Base-by-base conservation (phyloP, 129 eudicot genomes). In the Helichrysum umbraculigerum region DNA sequence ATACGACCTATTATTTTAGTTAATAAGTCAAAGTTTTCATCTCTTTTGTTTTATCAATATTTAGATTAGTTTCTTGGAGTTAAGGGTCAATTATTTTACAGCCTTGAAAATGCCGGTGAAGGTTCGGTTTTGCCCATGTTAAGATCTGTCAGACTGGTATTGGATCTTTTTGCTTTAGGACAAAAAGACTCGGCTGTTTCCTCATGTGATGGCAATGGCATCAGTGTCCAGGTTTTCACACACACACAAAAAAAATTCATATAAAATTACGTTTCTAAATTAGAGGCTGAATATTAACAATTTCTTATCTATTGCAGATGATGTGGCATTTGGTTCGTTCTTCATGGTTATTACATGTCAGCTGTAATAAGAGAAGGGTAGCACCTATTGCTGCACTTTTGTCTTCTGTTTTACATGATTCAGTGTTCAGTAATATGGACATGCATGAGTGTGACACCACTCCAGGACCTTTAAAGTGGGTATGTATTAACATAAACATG, bases 301-400 rank as follows among this genome's bases (percentile, higher is more conserved):
- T 56, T 73, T 33, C 57, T 68, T 68, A 8, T 80, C 25, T 58
- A n/a, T 64, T 78, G 82, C 82, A 95, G 99, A 95, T 89, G 96
- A 95, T 95, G 92, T 91, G 99, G 99, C 87, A 70, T 66, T 81
- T 95, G 97, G 99, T 95, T 67, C 85, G 25, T 72, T 91, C 92
- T 72, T 89, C 97, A 32, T 95, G 99, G 99, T 78, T 95, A 77
- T 76, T 95, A 80, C 97, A 95, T 81, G 82, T 78, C 22, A 95
- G 94, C 78, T 91, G 94, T 78, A 91, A 95, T 76, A 95, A 95
- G 76, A 81, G 99, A 77, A 86, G 97, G 81, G 96, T 95, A 81
- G 99, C 99, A 57, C 97, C 97, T 56, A 95, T 91, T 82, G 99
- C 99, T 69, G 97, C 99, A 72, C 99, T 95, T 72, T 76, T 95